Base-by-base conservation (phyloP, 495 filamentous ascomycete genomes). In the Penicillium desertorum region DNA sequence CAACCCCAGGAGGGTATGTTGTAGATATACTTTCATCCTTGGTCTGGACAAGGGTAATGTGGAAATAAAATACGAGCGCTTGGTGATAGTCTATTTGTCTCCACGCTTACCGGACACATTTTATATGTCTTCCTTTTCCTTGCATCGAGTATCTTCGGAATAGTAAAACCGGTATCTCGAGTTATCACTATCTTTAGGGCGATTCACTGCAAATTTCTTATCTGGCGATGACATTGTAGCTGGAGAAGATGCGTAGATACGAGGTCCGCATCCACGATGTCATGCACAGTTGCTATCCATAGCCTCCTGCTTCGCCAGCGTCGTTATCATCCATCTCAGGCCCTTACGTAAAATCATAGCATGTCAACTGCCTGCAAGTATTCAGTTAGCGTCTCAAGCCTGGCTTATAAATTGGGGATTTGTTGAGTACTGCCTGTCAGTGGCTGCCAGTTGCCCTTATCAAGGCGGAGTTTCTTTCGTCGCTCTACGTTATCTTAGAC, bases 1-100 rank as follows among this genome's bases (percentile, higher is more conserved):
- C 22, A 64, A n/a, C 17, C 54, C 62, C 9, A 58, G 19, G 4
- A 64, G 45, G 34, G 49, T 45, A 46, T 64, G 47, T n/a, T 41
- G 41, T 41, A 58, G 4, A 42, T 17, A 41, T 19, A 19, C 19
- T 14, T 45, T 58, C 58, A 64, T 51, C 9, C 9, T 48, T 10
- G 30, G 2, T 45, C 5, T 1, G 29, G 8, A 1, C 27, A 19
- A 29, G 0, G 14, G 5, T 2, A 23, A 16, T 20, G n/a, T 48
- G n/a, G 45, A 20, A 48, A 48, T 12, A 20, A 32, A 3, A 39
- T 39, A 30, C 9, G 9, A 32, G 8, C 9, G 16, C 27, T 48
- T 30, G 27, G 14, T 1, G n/a, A 48, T 25, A 12, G 5, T n/a
- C 1, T 9, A 29, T 30, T 30, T 10, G 9, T 32, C 16, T n/a